These are phyloP conservation scores for Amanita subjunquillea DNA, from an alignment of 768 basidiomycete genomes.

Conservation along the genomic window DNA sequence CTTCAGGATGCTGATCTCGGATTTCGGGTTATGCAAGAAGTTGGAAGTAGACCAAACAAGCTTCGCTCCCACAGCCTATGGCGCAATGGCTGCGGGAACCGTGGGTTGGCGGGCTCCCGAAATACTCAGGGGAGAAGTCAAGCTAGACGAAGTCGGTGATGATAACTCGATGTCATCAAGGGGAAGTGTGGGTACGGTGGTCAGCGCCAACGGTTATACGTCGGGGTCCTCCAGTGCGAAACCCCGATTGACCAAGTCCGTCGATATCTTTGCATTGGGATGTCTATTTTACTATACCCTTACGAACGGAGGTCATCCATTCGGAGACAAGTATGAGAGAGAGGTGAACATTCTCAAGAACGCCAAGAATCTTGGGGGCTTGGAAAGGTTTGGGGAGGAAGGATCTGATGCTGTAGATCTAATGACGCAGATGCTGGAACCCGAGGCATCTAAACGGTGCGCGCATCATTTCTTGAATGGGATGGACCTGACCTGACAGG, in stretches of 20 bases:
- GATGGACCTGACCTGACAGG: slow-evolving; percentile 1
- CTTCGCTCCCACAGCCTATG: slow-evolving; percentile 87
- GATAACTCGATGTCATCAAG: slow-evolving; percentile 59
- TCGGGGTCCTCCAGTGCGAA: slow-evolving; percentile 18
- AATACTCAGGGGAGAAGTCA: slow-evolving; percentile 88
- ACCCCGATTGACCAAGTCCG: slow-evolving; percentile 79
- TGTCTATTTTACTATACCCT: slow-evolving; percentile 93
- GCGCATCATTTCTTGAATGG: slow-evolving; percentile 15
- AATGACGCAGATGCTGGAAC: slow-evolving; percentile 68
- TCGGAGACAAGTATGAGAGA: slow-evolving; percentile 85
- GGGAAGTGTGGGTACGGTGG: slow-evolving; percentile 49
- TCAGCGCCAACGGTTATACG: slow-evolving; percentile 20
- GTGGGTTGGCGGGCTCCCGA: slow-evolving; percentile 98
- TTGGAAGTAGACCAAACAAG: slow-evolving; percentile 94
- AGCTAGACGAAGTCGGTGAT: slow-evolving; percentile 69
- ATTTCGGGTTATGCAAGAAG: slow-evolving; percentile 95
- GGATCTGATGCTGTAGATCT: slow-evolving; percentile 84
- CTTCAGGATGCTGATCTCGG: slow-evolving; percentile 86
- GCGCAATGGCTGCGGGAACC: slow-evolving; percentile 84
- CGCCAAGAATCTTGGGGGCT: slow-evolving; percentile 52
- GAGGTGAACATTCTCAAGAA: slow-evolving; percentile 92
- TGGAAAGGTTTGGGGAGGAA: slow-evolving; percentile 85
- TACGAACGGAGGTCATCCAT: slow-evolving; percentile 88
- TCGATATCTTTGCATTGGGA: slow-evolving; percentile 94
- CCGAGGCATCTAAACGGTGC: slow-evolving; percentile 67